Evolutionary conservation across 768 basidiomycete species (phyloP), one percentile per base, ranked within the genome.

Genomic region (Leucocoprinus sp.): DNA sequence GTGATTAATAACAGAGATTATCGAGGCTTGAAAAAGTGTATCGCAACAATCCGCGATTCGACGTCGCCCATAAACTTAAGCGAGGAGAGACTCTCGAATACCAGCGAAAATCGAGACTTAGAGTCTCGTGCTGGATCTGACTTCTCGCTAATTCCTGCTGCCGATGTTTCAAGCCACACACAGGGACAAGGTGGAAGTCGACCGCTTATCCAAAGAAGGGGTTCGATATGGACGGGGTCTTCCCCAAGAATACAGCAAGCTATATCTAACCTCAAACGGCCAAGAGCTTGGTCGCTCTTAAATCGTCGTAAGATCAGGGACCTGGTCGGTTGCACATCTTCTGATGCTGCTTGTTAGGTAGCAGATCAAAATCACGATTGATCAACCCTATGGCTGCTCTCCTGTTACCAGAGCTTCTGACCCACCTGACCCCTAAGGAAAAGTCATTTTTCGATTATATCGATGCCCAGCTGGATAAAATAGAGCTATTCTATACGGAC

Each of bases 391-490:
- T 57, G 15, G 53, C 62, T 1, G 54, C 60, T 2, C 58, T 71
- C 2, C 62, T 75, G 2, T 51, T 80, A 12, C 64, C 61, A 18
- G 65, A 72, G 17, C 61, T 87, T 19, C 58, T 85, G 14, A 68
- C 72, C 4, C 60, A 70, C 8, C 67, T 93, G 15, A 71, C 79
- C 9, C 69, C 77, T 0, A 64, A 72, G 18, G 84, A 93, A 56
- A 57, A 64, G 23, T 68, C 68, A 5, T 98, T 96, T 66, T 88
- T 98, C 49, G 71, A 76, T 2, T 68, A 78, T 18, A 70, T 97
- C 5, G 87, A 96, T 53, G 58, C 58, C 0, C 83, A 99, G 58
- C 67, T 97, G 2, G 78, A 83, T 17, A 96, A 95, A 60, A 78
- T 97, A 9, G 87, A 88, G 49, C 64, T 67, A 0, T 99, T 99